Percentiles rank a stretch among this genome's conserved stretches.
Conservation (phyloP, 345 rosid genomes). For the Cardamine occulta region DNA sequence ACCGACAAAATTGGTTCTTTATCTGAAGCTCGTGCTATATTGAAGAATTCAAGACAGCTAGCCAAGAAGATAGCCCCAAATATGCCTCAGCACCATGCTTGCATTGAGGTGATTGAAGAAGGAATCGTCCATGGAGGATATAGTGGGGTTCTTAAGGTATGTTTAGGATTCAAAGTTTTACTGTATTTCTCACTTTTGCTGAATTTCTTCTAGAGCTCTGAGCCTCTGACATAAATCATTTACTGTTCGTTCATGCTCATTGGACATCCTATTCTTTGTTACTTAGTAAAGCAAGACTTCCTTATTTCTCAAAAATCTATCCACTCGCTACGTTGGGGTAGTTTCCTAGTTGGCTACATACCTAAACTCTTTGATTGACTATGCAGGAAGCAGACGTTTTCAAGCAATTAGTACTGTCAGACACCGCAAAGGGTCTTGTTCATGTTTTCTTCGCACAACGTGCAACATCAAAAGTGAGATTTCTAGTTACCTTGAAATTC, state of each 20-base stretch:
- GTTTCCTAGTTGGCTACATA: constrained; percentile 2
- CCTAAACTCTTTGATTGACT: constrained; percentile 23
- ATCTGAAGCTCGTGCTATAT: constrained; percentile 71
- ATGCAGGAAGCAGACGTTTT: constrained; percentile 88
- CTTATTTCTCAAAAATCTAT: neutral
- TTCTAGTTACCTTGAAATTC: neutral
- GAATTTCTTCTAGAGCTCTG: constrained; percentile 2
- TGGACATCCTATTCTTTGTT: neutral
- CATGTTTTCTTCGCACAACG: constrained; percentile 91
- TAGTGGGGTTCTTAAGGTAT: constrained; percentile 82
- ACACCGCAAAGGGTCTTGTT: constrained; percentile 83
- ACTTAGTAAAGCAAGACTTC: neutral
- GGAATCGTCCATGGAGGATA: constrained; percentile 95
- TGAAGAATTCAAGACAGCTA: constrained; percentile 63
- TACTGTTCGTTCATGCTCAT: neutral
- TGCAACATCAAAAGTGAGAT: constrained; percentile 73
- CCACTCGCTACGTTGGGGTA: neutral
- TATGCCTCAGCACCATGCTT: constrained; percentile 88
- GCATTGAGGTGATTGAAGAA: constrained; percentile 90
- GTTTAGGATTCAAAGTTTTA: neutral
- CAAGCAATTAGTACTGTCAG: constrained; percentile 68
- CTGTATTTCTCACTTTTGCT: constrained; percentile 2
- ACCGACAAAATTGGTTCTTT: constrained; percentile 89
- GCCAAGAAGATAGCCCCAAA: constrained; percentile 81
- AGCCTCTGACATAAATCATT: constrained; percentile 3